A percentile compares a stretch with the other conserved stretches of the same genome.
These are phyloP conservation scores for Globisporangium canariense DNA, from an alignment of 352 stramenopile species.

Conservation along the genomic window DNA sequence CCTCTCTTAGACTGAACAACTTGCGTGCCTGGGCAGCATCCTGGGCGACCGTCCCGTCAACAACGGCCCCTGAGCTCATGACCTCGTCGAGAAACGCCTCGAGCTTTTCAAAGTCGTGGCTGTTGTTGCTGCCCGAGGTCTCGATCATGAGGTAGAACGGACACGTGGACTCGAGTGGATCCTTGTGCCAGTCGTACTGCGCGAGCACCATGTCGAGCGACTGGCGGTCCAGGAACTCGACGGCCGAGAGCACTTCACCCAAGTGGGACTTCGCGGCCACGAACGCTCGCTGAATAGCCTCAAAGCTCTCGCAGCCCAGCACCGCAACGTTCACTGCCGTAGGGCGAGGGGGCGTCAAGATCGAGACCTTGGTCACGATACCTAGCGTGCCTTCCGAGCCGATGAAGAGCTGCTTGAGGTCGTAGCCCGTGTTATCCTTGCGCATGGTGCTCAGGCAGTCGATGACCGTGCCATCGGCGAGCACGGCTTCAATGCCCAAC, in stretches of 20 bases:
- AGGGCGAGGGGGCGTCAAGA: conserved; percentile 67
- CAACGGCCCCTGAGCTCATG: conserved; percentile 62
- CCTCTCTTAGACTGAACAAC: conserved; percentile 95
- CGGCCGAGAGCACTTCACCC: conserved; percentile 94
- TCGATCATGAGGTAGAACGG: conserved; percentile 96
- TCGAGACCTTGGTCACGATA: conserved; percentile 93
- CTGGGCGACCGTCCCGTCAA: conserved; percentile 92
- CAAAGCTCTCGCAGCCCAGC: conserved; percentile 89
- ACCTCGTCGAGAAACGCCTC: conserved; percentile 79
- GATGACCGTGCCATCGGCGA: conserved; percentile 88
- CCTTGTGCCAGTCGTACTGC: conserved; percentile 66
- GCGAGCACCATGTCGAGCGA: conserved; percentile 86
- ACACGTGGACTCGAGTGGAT: conserved; percentile 55
- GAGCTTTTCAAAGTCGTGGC: conserved; percentile 92
- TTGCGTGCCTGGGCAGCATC: conserved; percentile 87
- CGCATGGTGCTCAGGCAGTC: conserved; percentile 90
- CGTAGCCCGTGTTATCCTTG: conserved; percentile 98
- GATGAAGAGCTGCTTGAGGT: conserved; percentile 97
- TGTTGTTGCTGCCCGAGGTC: conserved; percentile 89
- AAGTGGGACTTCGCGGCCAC: conserved; percentile 83
- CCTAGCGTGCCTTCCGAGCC: conserved; percentile 96
- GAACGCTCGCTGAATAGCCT: conserved; percentile 75
- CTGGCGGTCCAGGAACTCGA: conserved; percentile 94
- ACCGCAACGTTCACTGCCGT: conserved; percentile 87
- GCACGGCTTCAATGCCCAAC: conserved; percentile 94